These are phyloP conservation scores for Drechslera avenae DNA, from an alignment of 2,329 filamentous ascomycete genomes.

Conservation along the genomic window DNA sequence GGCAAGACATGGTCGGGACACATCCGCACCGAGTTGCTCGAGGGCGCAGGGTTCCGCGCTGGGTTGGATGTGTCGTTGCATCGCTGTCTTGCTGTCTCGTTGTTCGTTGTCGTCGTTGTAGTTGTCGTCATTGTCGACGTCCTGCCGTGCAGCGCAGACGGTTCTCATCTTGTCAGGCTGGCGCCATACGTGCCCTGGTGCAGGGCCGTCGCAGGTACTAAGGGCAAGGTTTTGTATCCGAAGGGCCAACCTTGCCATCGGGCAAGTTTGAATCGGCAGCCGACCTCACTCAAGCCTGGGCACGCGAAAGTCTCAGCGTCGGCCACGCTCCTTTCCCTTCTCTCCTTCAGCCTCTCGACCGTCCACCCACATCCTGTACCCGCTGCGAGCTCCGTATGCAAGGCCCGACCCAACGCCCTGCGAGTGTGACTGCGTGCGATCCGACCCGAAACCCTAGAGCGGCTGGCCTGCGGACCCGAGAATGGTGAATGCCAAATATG, in stretches of 20 bases:
- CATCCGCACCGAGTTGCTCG: constrained; percentile 10
- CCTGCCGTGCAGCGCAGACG: no score
- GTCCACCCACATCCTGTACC: constrained; percentile 13
- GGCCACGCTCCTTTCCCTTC: constrained; percentile 26
- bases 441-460: constrained; percentile 28
- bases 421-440: constrained; percentile 23
- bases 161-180: background rate
- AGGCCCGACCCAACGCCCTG: constrained; percentile 9
- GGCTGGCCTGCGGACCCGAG: constrained; percentile 43
- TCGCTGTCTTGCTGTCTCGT: no score
- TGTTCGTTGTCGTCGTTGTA: background rate
- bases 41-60: constrained; percentile 12
- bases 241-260: constrained; percentile 27
- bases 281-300: constrained; percentile 33
- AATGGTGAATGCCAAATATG: constrained; percentile 48
- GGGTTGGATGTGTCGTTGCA: background rate
- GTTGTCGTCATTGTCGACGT: background rate
- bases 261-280: constrained; percentile 29
- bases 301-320: constrained; percentile 34
- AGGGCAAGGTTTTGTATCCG: constrained; percentile 21
- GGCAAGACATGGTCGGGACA: constrained; percentile 15
- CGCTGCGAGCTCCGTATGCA: constrained; percentile 17
- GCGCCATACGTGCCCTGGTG: constrained; percentile 12
- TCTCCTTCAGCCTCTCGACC: constrained; percentile 26
- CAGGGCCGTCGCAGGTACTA: constrained; percentile 21